Base-by-base conservation (phyloP, 345 rosid species). In the Murraya koenigii region DNA sequence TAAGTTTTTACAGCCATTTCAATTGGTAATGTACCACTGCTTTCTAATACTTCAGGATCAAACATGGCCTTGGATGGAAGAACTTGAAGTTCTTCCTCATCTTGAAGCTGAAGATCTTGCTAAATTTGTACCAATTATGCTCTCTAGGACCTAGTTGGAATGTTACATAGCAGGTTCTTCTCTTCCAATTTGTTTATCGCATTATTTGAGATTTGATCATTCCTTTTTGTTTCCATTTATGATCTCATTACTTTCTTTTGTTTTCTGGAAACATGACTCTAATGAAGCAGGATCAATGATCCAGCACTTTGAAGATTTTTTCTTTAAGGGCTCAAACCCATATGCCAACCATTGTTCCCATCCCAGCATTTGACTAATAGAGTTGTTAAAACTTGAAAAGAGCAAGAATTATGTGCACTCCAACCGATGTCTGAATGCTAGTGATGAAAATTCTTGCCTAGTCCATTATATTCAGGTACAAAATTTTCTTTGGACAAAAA, bases 401-500 rank as follows among this genome's bases (percentile, higher is more conserved):
- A 94, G 96, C 72, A 82, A 73, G 80, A 89, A 74, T 80, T 90
- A 88, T 61, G 81, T 85, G 73, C 90, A 89, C 85, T 85, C 85
- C 60, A 82, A 84, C 59, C 87, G 87, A 72, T 97, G 95, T 79
- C 87, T 91, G 78, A 95, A 95, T 86, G 94, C 93, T 33, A 83
- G 76, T 35, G 90, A 95, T 65, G 95, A 93, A 86, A 95, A 92
- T 82, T 92, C 98, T 67, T 88, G 94, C 55, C 80, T 92, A 10
- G 77, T 95, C 36, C 99, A 93, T 84, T 92, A 92, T 82, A 92
- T 93, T 74, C 99, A 95, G 97, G 98, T 95, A 81, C 67, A 49
- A 58, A 14, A 7, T 19, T 49, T 54, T 77, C 41, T 55, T 41
- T 19, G 14, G 32, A 38, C 1, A 30, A 30, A 30, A 49, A 69